These are phyloP conservation scores for Coemansia furcata DNA, from an alignment of 192 early-diverging fungal genomes.

Conservation along the genomic window DNA sequence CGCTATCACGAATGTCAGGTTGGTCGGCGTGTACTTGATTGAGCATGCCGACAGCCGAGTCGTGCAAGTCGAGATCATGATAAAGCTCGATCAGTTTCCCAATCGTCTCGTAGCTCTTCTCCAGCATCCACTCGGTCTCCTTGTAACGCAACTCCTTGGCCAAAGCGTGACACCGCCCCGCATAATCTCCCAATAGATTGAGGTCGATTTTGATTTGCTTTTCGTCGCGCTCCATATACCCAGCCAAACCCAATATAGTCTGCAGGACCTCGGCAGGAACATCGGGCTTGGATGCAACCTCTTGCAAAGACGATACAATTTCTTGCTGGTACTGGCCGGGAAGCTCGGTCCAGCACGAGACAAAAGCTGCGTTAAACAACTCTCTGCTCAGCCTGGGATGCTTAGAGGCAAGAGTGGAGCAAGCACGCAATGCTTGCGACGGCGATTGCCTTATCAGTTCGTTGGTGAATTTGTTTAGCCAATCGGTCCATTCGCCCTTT, in stretches of 20 bases:
- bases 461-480: constrained; percentile 87
- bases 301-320: constrained; percentile 75
- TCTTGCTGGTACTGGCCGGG: constrained; percentile 85
- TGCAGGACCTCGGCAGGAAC: constrained; percentile 89
- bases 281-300: constrained; percentile 72
- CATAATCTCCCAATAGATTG: constrained; percentile 80
- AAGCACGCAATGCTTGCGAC: constrained; percentile 87
- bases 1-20: constrained; percentile 76
- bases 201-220: constrained; percentile 92
- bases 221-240: constrained; percentile 98
- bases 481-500: constrained; percentile 89
- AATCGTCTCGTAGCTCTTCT: constrained; percentile 74
- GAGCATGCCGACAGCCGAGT: constrained; percentile 91
- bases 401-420: constrained; percentile 74
- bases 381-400: constrained; percentile 83
- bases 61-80: constrained; percentile 87
- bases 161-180: constrained; percentile 86
- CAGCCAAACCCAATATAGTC: constrained; percentile 87
- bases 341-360: constrained; percentile 90
- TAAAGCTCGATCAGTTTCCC: constrained; percentile 90
- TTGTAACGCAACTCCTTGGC: constrained; percentile 97
- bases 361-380: constrained; percentile 94
- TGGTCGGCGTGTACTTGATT: constrained; percentile 73
- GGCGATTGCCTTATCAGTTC: constrained; percentile 94
- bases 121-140: constrained; percentile 83